Percentiles rank a stretch among this genome's conserved stretches.
Evolutionary conservation across 345 rosid genomes (phyloP).

Genomic region (Eucalyptus dawsonii): DNA sequence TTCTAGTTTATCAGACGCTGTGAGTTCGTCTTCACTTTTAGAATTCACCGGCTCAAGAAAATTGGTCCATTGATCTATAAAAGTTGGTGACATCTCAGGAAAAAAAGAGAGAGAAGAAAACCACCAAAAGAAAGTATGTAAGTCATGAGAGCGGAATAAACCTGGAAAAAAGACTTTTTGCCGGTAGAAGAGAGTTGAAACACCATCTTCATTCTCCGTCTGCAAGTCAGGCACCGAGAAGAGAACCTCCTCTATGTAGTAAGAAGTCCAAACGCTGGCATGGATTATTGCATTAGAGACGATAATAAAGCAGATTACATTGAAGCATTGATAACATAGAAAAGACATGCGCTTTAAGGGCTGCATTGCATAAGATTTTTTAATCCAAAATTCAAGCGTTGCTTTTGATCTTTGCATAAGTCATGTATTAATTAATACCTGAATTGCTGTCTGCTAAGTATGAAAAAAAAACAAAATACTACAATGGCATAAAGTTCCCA

Average conservation of each 20-base stretch:
- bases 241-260: too few relatives aligned
- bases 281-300: neutral
- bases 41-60: conserved; percentile 65
- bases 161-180: conserved; percentile 93
- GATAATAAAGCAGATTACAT: neutral
- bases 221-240: conserved; percentile 43
- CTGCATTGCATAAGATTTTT: neutral
- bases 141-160: neutral
- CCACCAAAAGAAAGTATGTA: neutral
- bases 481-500: neutral
- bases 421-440: too few relatives aligned
- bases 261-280: too few relatives aligned
- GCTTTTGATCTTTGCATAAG: neutral
- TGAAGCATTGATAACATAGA: too few relatives aligned
- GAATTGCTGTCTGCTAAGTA: too few relatives aligned
- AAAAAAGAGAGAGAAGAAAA: neutral
- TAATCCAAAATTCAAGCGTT: neutral
- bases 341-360: neutral
- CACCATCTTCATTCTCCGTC: conserved; percentile 84
- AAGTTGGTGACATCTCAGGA: neutral
- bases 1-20: neutral
- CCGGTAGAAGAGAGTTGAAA: conserved; percentile 80
- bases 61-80: conserved; percentile 86
- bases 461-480: too few relatives aligned
- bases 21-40: conserved; percentile 29